Conservation (phyloP, 495 filamentous ascomycete species). For the Penicillium robsamsonii region DNA sequence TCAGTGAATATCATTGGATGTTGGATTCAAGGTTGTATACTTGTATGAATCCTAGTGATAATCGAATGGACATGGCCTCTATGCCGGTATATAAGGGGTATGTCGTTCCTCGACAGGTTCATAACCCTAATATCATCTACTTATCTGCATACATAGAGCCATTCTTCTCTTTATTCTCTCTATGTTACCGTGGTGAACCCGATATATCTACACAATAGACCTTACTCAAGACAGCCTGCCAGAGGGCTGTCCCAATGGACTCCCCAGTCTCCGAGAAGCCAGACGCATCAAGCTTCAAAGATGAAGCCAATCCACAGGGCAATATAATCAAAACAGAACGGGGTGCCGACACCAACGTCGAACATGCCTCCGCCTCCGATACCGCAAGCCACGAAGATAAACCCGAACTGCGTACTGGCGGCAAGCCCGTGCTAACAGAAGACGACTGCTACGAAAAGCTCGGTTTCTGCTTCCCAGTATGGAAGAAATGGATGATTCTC, state of each 20-base stretch:
- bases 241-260: not conserved
- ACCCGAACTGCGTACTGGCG: conserved; percentile 25
- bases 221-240: not conserved
- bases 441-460: conserved; percentile 61
- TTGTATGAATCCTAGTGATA: not conserved
- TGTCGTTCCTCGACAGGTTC: not conserved
- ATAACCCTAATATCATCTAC: not conserved
- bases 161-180: not conserved
- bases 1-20: not conserved
- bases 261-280: not conserved
- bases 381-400: conserved; percentile 7
- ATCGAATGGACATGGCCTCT: not conserved
- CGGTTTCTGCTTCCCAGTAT: conserved; percentile 60
- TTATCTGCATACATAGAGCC: not conserved
- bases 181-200: not conserved
- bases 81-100: not conserved
- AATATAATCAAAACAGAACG: conserved; percentile 10
- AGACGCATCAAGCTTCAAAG: not conserved
- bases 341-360: conserved; percentile 19
- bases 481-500: conserved; percentile 76
- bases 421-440: conserved; percentile 59
- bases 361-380: conserved; percentile 22
- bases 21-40: too few species aligned
- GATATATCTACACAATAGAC: not conserved
- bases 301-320: not conserved